Evolutionary conservation across 495 filamentous ascomycete species (phyloP).

Genomic region (Talaromyces nanjingensis): DNA sequence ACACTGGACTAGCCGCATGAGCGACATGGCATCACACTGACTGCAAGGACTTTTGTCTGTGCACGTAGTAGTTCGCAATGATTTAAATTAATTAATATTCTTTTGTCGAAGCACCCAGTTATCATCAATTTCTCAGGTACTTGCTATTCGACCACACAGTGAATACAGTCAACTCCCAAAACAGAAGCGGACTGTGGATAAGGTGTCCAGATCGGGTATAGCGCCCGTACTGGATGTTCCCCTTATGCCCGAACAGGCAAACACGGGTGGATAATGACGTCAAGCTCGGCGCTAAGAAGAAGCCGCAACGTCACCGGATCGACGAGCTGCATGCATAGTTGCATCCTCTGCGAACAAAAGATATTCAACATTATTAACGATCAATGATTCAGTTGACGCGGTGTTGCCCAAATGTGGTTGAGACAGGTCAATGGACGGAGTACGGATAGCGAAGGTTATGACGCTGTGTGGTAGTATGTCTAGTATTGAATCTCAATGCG

Average conservation of each 20-base stretch:
- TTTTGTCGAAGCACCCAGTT: too few species aligned
- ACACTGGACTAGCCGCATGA: too few species aligned
- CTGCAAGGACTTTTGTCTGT: background rate
- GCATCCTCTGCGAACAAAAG: background rate
- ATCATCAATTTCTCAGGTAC: too few species aligned
- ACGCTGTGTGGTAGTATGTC: too few species aligned
- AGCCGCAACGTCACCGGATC: background rate
- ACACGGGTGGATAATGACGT: background rate
- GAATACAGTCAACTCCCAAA: background rate
- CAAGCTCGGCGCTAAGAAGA: background rate
- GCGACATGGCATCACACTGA: too few species aligned
- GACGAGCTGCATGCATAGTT: background rate
- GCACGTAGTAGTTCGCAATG: background rate
- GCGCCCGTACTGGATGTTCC: background rate
- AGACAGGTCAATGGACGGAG: too few species aligned
- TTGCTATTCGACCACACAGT: background rate
- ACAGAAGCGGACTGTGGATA: background rate
- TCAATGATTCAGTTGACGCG: background rate
- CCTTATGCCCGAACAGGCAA: background rate
- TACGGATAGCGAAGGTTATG: too few species aligned
- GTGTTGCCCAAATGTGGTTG: too few species aligned
- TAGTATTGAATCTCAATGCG: too few species aligned
- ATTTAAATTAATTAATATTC: background rate
- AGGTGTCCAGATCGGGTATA: background rate
- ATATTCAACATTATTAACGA: too few species aligned